Evolutionary conservation across 129 eudicot species (phyloP).

Genomic region (Mikania micrantha): DNA sequence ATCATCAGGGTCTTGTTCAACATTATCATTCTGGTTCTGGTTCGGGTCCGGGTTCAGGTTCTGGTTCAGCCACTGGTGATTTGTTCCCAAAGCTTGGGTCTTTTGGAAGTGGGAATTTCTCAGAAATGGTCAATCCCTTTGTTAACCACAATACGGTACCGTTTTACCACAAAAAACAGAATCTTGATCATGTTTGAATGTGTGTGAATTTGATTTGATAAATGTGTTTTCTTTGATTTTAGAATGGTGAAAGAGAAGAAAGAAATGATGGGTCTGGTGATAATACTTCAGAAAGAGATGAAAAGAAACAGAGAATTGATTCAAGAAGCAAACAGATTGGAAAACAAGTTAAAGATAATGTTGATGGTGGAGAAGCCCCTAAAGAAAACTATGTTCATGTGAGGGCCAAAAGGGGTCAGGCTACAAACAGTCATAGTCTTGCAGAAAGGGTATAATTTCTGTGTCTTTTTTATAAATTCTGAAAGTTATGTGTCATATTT

Average conservation of each 20-base stretch:
- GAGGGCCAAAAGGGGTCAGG: constrained; percentile 95
- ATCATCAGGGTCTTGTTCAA: constrained; percentile 34
- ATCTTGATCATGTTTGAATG: constrained; percentile 1
- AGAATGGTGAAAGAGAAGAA: constrained; percentile 52
- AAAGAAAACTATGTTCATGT: constrained; percentile 76
- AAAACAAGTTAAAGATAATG: constrained; percentile 53
- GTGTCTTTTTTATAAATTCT: background rate
- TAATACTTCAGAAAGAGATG: constrained; percentile 39
- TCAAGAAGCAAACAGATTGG: constrained; percentile 49
- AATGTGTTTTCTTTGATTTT: constrained; percentile 16
- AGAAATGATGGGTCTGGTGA: constrained; percentile 43
- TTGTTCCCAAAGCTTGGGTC: constrained; percentile 51
- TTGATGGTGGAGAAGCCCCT: constrained; percentile 49
- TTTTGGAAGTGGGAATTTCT: constrained; percentile 63
- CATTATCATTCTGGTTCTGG: constrained; percentile 41
- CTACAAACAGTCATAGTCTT: constrained; percentile 91
- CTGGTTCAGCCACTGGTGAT: constrained; percentile 45
- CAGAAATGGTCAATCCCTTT: constrained; percentile 61
- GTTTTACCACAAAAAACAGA: background rate
- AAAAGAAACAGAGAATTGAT: constrained; percentile 45
- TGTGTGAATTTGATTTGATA: background rate
- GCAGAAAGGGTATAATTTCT: constrained; percentile 73
- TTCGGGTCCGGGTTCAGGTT: constrained; percentile 39
- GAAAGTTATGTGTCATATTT: background rate
- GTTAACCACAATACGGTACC: constrained; percentile 43